These are phyloP conservation scores for Candida oleophila DNA, from an alignment of 805 yeast species.

Conservation along the genomic window DNA sequence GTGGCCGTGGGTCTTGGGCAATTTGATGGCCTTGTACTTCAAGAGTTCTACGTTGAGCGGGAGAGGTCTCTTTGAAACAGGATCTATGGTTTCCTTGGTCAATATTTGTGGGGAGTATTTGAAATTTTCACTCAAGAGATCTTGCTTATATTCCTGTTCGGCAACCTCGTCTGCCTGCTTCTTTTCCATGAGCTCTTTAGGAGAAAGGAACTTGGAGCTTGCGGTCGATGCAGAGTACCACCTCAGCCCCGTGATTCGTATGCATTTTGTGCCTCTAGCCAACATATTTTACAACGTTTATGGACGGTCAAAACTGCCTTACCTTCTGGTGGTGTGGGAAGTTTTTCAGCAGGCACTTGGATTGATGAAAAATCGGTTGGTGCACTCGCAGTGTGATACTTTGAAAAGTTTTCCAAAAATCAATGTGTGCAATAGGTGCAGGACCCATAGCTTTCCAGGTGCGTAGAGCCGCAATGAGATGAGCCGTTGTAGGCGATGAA, in stretches of 20 bases:
- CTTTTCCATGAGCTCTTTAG: conserved; percentile 32
- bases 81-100: conserved; percentile 18
- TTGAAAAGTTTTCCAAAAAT: background rate
- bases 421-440: background rate
- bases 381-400: too few relatives aligned
- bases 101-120: conserved; percentile 32
- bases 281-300: background rate
- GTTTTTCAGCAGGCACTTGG: too few relatives aligned
- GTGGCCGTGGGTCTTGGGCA: conserved; percentile 66
- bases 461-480: too few relatives aligned
- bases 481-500: too few relatives aligned
- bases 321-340: background rate
- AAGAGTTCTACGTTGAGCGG: conserved; percentile 86
- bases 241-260: background rate
- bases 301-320: too few relatives aligned
- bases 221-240: background rate
- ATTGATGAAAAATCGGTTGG: too few relatives aligned
- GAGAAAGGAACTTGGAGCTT: conserved; percentile 20
- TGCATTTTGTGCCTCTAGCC: background rate
- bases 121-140: conserved; percentile 24
- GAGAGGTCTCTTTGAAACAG: conserved; percentile 47
- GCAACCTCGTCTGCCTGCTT: conserved; percentile 22
- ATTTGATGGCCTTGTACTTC: conserved; percentile 75
- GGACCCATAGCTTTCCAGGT: too few relatives aligned
- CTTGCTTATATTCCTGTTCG: conserved; percentile 24